A percentile compares a stretch with the other conserved stretches of the same genome.
Evolutionary conservation across 2,329 filamentous ascomycete genomes (phyloP).

Genomic region (Trichoderma sp.): DNA sequence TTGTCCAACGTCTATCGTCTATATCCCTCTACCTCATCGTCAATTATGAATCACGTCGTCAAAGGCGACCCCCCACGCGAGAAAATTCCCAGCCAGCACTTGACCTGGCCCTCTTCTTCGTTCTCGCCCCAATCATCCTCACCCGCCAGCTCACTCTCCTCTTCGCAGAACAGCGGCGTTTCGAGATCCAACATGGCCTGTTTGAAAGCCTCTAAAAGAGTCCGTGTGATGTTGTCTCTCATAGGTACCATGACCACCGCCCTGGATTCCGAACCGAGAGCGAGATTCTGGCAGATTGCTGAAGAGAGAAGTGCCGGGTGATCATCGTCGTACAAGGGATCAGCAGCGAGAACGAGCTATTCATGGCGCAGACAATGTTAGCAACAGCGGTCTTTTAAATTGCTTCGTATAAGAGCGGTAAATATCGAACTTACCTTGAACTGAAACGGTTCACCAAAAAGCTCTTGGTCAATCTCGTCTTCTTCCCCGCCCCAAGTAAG

Average conservation of each 20-base stretch:
- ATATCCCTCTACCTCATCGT: background rate
- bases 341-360: conserved; percentile 76
- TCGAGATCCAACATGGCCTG: conserved; percentile 56
- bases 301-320: conserved; percentile 74
- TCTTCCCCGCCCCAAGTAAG: conserved; percentile 69
- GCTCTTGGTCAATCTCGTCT: conserved; percentile 43
- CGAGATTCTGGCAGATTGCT: conserved; percentile 68
- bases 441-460: conserved; percentile 46
- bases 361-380: background rate
- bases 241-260: conserved; percentile 80
- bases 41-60: conserved; percentile 6
- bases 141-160: conserved; percentile 62
- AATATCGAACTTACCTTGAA: conserved; percentile 46
- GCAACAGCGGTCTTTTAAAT: background rate
- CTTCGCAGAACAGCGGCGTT: conserved; percentile 48
- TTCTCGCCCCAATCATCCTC: conserved; percentile 70
- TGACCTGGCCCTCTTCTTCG: conserved; percentile 49
- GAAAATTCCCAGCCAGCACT: conserved; percentile 70
- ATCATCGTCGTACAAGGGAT: conserved; percentile 81
- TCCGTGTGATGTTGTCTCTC: conserved; percentile 64
- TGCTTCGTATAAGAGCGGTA: accelerated
- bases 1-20: background rate
- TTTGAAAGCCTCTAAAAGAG: conserved; percentile 63
- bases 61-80: conserved; percentile 30
- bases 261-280: conserved; percentile 53